phyloP scores from a whole-genome alignment of 345 rosid genomes.

The Eucalyptus marginata region DNA sequence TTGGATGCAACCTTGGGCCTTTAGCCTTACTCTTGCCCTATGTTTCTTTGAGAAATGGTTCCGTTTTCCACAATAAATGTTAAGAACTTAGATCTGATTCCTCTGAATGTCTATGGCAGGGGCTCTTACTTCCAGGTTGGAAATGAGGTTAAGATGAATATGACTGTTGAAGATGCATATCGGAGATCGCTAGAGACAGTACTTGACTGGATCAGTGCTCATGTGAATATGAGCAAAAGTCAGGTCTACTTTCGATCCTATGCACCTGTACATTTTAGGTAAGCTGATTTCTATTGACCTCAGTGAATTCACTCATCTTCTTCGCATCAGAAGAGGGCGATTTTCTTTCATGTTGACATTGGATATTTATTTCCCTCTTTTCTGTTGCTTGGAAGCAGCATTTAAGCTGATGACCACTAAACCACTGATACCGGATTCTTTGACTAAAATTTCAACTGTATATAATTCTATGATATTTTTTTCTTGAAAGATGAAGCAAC shows the following conservation, averaged over 20 bases:
- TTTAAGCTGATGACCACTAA: neutral
- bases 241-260: constrained; percentile 61
- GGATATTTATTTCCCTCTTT: neutral
- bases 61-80: neutral
- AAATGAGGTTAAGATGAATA: constrained; percentile 35
- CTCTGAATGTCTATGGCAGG: constrained; percentile 12
- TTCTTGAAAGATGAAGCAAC: neutral
- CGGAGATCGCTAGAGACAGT: constrained; percentile 39
- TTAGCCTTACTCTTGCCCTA: neutral
- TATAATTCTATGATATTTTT: neutral
- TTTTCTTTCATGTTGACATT: neutral
- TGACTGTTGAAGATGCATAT: constrained; percentile 53
- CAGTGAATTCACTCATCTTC: neutral
- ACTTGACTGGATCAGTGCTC: constrained; percentile 34
- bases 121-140: constrained; percentile 74
- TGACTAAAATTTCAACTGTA: neutral
- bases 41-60: neutral
- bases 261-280: constrained; percentile 89
- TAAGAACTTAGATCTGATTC: neutral
- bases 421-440: neutral
- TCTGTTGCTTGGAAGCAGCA: neutral
- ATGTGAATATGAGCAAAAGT: constrained; percentile 41
- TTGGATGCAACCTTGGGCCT: neutral
- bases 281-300: neutral
- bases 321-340: neutral